phyloP scores from a whole-genome alignment of 1,139 yeast species.

The Yamadazyma aaseri region DNA sequence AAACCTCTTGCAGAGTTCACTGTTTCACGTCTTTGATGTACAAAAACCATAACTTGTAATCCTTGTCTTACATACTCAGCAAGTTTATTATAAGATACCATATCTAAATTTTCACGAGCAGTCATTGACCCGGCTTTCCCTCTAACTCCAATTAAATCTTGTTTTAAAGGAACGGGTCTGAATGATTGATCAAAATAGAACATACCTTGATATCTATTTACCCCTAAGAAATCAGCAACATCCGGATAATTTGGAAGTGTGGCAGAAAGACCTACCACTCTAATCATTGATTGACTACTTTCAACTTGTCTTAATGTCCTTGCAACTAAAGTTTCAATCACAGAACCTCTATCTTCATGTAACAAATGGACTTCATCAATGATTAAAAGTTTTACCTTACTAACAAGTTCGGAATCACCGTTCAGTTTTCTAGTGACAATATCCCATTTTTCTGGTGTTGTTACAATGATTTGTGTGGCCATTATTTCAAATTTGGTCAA shows the following conservation, averaged over 20 bases:
- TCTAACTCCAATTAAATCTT: slow-evolving; percentile 80
- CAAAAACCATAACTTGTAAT: slow-evolving; percentile 94
- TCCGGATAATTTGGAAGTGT: slow-evolving; percentile 92
- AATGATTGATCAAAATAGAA: slow-evolving; percentile 92
- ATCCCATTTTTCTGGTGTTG: slow-evolving; percentile 98
- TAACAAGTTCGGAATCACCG: slow-evolving; percentile 84
- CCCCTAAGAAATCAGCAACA: slow-evolving; percentile 94
- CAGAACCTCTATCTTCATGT: slow-evolving; percentile 98
- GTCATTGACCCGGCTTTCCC: slow-evolving; percentile 74
- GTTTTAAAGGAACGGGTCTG: slow-evolving; percentile 92
- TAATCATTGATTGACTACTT: slow-evolving; percentile 87
- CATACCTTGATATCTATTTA: slow-evolving; percentile 84
- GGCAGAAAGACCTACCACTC: slow-evolving; percentile 96
- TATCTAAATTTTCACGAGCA: slow-evolving; percentile 75
- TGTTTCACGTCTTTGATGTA: slow-evolving; percentile 93
- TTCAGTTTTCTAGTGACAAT: slow-evolving; percentile 87
- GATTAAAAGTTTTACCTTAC: slow-evolving; percentile 79
- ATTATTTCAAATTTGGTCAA: slow-evolving; percentile 74
- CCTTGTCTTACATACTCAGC: slow-evolving; percentile 66
- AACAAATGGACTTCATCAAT: slow-evolving; percentile 96
- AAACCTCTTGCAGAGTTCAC: slow-evolving; percentile 76
- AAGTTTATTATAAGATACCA: slow-evolving; percentile 74
- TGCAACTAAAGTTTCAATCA: slow-evolving; percentile 92
- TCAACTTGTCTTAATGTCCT: slow-evolving; percentile 94
- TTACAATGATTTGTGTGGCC: slow-evolving; percentile 80